These are phyloP conservation scores for Leucocoprinus leucothites DNA, from an alignment of 768 basidiomycete genomes.

Conservation along the genomic window DNA sequence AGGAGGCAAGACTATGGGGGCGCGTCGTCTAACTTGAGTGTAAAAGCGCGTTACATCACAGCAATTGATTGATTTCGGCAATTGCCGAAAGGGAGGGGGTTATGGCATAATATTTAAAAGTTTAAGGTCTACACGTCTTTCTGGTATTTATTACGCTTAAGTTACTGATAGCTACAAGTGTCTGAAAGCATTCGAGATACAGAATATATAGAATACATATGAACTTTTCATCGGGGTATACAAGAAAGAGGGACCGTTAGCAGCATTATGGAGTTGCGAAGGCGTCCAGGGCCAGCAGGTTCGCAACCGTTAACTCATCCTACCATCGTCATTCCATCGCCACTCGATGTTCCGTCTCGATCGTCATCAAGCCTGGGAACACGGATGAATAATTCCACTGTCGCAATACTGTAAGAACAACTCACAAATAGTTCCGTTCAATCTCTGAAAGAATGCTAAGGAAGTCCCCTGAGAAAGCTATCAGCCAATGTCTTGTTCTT, in stretches of 20 bases:
- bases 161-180: constrained; percentile 8
- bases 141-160: neutral
- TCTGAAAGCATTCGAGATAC: neutral
- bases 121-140: neutral
- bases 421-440: constrained; percentile 81
- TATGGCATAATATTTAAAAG: neutral
- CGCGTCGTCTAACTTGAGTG: too few relatives aligned
- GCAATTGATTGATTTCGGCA: neutral
- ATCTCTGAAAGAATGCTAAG: constrained; percentile 89
- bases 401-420: constrained; percentile 4
- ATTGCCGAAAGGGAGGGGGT: neutral
- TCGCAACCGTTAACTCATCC: constrained; percentile 15
- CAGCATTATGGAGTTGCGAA: neutral
- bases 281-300: neutral
- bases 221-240: constrained; percentile 10
- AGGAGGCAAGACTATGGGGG: too few relatives aligned
- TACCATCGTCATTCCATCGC: constrained; percentile 47
- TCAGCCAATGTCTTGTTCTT: constrained; percentile 9
- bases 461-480: constrained; percentile 71
- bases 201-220: constrained; percentile 13
- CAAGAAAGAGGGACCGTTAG: constrained; percentile 2
- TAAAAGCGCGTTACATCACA: neutral
- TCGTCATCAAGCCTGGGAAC: constrained; percentile 62
- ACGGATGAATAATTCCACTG: constrained; percentile 6
- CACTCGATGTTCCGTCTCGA: constrained; percentile 57